Evolutionary conservation across 2,329 filamentous ascomycete species (phyloP).

Genomic region (Westerdykella aurantiaca): DNA sequence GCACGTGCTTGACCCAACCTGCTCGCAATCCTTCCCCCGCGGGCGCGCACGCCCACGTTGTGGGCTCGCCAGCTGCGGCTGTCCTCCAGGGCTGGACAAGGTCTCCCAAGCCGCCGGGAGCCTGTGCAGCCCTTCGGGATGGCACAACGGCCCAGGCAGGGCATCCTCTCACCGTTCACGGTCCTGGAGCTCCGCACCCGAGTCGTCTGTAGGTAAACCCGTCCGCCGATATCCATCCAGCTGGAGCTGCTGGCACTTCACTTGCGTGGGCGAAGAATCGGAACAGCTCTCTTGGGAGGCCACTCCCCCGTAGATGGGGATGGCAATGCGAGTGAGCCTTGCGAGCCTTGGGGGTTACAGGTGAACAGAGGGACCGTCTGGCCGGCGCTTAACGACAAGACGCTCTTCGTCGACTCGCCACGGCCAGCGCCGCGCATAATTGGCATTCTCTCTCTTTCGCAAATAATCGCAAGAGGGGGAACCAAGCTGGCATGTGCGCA

Average conservation of each 20-base stretch:
- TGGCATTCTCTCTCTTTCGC: background rate
- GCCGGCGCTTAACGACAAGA: background rate
- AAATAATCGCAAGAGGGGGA: background rate
- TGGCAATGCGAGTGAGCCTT: background rate
- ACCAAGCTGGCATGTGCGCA: no score
- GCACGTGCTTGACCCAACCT: conserved; percentile 1
- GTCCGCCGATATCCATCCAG: background rate
- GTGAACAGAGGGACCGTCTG: background rate
- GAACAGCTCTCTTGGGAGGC: no score
- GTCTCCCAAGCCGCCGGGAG: conserved; percentile 14
- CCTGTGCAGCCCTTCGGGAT: conserved; percentile 13
- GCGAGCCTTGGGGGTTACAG: background rate
- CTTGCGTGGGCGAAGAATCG: background rate
- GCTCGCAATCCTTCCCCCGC: conserved; percentile 12
- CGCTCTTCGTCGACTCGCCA: background rate
- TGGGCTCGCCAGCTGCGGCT: conserved; percentile 2
- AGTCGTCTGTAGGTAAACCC: background rate
- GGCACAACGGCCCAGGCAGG: conserved; percentile 3
- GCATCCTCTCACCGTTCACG: conserved; percentile 2
- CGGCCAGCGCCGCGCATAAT: conserved; percentile 3
- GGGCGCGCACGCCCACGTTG: conserved; percentile 2
- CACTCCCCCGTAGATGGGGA: no score
- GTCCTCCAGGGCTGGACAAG: conserved; percentile 4
- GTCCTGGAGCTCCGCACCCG: conserved; percentile 1
- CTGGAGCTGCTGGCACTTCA: background rate